phyloP scores from a whole-genome alignment of 129 eudicot species.

The Flaveria sonorensis region DNA sequence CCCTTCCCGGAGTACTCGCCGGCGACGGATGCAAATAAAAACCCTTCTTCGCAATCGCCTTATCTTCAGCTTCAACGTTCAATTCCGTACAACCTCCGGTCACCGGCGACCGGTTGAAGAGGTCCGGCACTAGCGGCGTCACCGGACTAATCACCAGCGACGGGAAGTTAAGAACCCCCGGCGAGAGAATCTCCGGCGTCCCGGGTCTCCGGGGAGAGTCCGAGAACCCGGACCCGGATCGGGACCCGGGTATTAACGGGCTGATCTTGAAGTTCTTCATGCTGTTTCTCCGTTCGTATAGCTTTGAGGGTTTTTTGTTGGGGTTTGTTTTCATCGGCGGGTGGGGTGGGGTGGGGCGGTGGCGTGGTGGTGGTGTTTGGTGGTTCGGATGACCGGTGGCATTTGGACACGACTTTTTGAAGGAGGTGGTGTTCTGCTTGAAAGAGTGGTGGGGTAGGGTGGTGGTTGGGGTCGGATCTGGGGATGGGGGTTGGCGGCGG shows the following conservation, averaged over 20 bases:
- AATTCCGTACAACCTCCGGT: constrained; percentile 28
- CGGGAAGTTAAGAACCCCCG: constrained; percentile 79
- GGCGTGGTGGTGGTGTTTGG: constrained; percentile 35
- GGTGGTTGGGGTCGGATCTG: constrained; percentile 87
- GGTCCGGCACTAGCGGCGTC: constrained; percentile 87
- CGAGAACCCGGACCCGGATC: background rate
- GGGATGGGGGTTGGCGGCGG: constrained; percentile 40
- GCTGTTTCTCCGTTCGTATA: constrained; percentile 75
- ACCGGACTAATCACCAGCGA: constrained; percentile 79
- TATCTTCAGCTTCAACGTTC: constrained; percentile 60
- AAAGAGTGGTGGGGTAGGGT: constrained; percentile 93
- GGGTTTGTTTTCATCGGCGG: constrained; percentile 65
- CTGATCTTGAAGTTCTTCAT: constrained; percentile 69
- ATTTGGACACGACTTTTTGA: constrained; percentile 96
- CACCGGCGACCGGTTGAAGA: constrained; percentile 59
- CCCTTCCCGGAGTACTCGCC: constrained; percentile 68
- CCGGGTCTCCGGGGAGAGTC: constrained; percentile 57
- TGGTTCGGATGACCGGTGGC: constrained; percentile 93
- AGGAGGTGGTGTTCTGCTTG: constrained; percentile 93
- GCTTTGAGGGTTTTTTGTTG: constrained; percentile 63
- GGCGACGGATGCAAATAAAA: constrained; percentile 91
- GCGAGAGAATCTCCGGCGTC: constrained; percentile 75
- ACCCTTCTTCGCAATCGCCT: constrained; percentile 72
- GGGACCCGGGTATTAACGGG: constrained; percentile 55
- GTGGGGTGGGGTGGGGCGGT: constrained; percentile 9